Base-by-base conservation (phyloP, 345 rosid species). In the Acer saccharum region DNA sequence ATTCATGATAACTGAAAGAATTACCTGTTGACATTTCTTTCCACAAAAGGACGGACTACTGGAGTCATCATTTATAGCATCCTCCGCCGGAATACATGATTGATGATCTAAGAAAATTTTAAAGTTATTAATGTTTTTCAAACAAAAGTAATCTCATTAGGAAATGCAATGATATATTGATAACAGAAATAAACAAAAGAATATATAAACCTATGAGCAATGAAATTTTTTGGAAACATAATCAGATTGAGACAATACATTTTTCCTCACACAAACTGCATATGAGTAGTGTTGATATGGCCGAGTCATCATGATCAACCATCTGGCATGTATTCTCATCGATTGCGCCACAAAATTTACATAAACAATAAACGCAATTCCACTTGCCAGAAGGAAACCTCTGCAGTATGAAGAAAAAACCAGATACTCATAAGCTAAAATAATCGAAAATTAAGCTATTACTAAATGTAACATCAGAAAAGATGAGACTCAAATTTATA, bases 311-410 rank as follows among this genome's bases (percentile, higher is more conserved):
- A 66, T 77, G 68, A 68, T 74, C 81, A 16, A 74, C 79, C 77
- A 29, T 73, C 66, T 76, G 86, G 61, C 71, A 65, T 46, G 78
- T 62, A 80, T 78, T 83, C 75, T 86, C 87, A 70, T 78, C 82
- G 79, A 77, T 80, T 75, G 70, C 78, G 76, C 92, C 89, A 78
- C 99, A 94, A 82, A 85, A 90, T 89, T 94, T 94, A 86, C 99
- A 96, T 27, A 90, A 84, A 87, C 99, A 96, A 83, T 86, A 86
- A 76, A 88, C 78, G 86, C 99, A 96, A 80, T 88, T 87, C 99
- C 99, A 96, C 68, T 85, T 84, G 58, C 97, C 98, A 50, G 90
- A 86, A 75, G 99, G 98, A 73, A 92, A 89, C 73, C 79, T 87
- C 98, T 96, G 95, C 84, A 78, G 70, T 12, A 18, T 8, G 75